A percentile compares a stretch with the other conserved stretches of the same genome.
Evolutionary conservation across 1,139 yeast species (phyloP).

Genomic region (Pichia sp.): DNA sequence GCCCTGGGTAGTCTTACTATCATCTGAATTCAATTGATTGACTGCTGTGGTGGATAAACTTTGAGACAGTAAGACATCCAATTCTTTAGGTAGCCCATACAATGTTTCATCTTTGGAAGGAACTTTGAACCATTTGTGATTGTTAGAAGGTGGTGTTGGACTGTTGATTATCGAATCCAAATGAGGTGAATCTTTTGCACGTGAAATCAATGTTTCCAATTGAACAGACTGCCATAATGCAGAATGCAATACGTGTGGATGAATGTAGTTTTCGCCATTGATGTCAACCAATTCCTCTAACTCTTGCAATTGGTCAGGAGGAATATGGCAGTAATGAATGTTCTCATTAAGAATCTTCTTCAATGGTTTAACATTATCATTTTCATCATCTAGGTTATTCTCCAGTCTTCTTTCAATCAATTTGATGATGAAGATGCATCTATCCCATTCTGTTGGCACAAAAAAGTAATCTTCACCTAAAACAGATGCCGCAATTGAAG

Average conservation of each 20-base stretch:
- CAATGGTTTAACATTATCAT: constrained; percentile 20
- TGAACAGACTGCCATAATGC: constrained; percentile 48
- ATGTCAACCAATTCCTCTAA: constrained; percentile 39
- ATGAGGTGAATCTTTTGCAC: constrained; percentile 23
- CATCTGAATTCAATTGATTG: constrained; percentile 13
- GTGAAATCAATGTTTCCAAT: constrained; percentile 37
- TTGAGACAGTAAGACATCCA: constrained; percentile 19
- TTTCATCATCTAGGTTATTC: constrained; percentile 10
- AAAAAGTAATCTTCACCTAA: constrained; percentile 48
- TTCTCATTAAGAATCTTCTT: constrained; percentile 37
- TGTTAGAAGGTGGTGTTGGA: constrained; percentile 27
- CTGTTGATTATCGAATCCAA: constrained; percentile 28
- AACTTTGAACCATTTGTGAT: constrained; percentile 34
- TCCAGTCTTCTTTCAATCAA: constrained; percentile 36
- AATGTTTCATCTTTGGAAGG: constrained; percentile 42
- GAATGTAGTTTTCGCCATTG: constrained; percentile 37
- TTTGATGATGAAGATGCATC: constrained; percentile 44
- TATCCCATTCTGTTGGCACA: constrained; percentile 52
- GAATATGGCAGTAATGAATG: constrained; percentile 46
- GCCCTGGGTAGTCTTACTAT: constrained; percentile 27
- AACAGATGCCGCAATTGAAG: constrained; percentile 40
- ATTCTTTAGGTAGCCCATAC: constrained; percentile 35
- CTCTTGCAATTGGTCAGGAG: constrained; percentile 43
- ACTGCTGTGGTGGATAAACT: constrained; percentile 12
- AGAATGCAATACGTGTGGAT: constrained; percentile 38